A percentile compares a stretch with the other conserved stretches of the same genome.
phyloP scores from a whole-genome alignment of 2,329 filamentous ascomycete genomes.

The Chalara sp. region DNA sequence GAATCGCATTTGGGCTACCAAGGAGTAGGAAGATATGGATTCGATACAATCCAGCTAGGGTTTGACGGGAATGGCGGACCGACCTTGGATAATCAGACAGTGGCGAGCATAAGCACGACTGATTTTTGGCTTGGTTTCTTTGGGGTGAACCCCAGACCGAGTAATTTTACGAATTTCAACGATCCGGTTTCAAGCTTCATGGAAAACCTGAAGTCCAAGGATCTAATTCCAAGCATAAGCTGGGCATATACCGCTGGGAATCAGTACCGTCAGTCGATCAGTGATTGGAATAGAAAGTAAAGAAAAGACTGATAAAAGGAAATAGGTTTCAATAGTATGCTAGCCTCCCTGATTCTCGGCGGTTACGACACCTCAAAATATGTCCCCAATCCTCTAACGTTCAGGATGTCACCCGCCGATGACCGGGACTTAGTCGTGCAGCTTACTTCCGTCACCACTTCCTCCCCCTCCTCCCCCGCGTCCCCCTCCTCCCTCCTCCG shows the following conservation, averaged over 20 bases:
- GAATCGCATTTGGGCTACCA: constrained; percentile 9
- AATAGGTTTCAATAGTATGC: constrained; percentile 21
- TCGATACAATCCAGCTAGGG: constrained; percentile 12
- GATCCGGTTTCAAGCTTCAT: constrained; percentile 28
- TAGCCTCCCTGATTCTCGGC: constrained; percentile 32
- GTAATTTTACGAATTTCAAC: constrained; percentile 30
- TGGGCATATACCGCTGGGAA: constrained; percentile 36
- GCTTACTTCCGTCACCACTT: too few relatives aligned
- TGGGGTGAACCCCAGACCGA: constrained; percentile 30
- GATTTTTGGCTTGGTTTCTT: constrained; percentile 28
- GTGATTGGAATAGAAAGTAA: constrained; percentile 5
- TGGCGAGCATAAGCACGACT: constrained; percentile 10
- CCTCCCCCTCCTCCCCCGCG: too few relatives aligned
- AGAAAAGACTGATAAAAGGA: too few relatives aligned
- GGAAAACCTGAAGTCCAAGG: constrained; percentile 28
- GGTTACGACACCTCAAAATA: constrained; percentile 34
- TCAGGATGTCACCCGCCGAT: constrained; percentile 30
- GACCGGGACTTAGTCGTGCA: constrained; percentile 26
- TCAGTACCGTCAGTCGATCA: constrained; percentile 31
- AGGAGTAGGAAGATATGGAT: constrained; percentile 13
- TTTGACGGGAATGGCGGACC: constrained; percentile 17
- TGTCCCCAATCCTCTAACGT: constrained; percentile 27
- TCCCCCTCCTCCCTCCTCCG: too few relatives aligned
- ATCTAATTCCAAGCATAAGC: constrained; percentile 30
- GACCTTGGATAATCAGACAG: constrained; percentile 10